phyloP scores from a whole-genome alignment of 495 filamentous ascomycete genomes.

The Bombardia bombarda region DNA sequence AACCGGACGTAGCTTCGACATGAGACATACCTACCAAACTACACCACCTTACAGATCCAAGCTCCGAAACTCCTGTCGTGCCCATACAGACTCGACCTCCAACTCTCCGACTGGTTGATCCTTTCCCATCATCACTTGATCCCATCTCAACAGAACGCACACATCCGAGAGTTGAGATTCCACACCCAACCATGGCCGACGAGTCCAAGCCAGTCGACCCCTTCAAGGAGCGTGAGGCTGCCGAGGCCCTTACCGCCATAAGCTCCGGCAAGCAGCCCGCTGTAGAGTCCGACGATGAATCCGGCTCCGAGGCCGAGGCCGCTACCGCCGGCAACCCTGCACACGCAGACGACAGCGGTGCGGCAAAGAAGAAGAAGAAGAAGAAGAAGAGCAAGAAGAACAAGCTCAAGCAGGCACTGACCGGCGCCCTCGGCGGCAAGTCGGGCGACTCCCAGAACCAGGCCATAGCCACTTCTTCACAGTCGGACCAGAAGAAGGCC shows the following conservation, averaged over 20 bases:
- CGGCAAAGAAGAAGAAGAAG: slow-evolving; percentile 37
- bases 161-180: background rate
- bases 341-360: slow-evolving; percentile 9
- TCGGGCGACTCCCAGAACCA: slow-evolving; percentile 5
- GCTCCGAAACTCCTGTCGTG: too few species aligned
- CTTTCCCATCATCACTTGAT: too few species aligned
- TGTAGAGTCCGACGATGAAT: slow-evolving; percentile 33
- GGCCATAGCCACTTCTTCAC: background rate
- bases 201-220: slow-evolving; percentile 40
- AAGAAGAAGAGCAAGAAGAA: slow-evolving; percentile 46
- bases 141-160: too few species aligned
- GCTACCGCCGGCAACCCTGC: slow-evolving; percentile 7
- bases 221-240: slow-evolving; percentile 20
- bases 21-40: too few species aligned
- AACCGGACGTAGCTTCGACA: too few species aligned
- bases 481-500: slow-evolving; percentile 28
- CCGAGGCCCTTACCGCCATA: slow-evolving; percentile 7
- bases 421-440: slow-evolving; percentile 6
- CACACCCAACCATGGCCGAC: slow-evolving; percentile 33
- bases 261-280: slow-evolving; percentile 14
- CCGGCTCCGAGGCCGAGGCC: slow-evolving; percentile 26
- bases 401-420: slow-evolving; percentile 39
- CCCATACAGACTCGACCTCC: too few species aligned
- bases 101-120: too few species aligned
- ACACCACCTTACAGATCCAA: too few species aligned